Evolutionary conservation across 2,329 filamentous ascomycete species (phyloP), one percentile per base, ranked within the genome.

Genomic region (Cladobotryum mycophilum): DNA sequence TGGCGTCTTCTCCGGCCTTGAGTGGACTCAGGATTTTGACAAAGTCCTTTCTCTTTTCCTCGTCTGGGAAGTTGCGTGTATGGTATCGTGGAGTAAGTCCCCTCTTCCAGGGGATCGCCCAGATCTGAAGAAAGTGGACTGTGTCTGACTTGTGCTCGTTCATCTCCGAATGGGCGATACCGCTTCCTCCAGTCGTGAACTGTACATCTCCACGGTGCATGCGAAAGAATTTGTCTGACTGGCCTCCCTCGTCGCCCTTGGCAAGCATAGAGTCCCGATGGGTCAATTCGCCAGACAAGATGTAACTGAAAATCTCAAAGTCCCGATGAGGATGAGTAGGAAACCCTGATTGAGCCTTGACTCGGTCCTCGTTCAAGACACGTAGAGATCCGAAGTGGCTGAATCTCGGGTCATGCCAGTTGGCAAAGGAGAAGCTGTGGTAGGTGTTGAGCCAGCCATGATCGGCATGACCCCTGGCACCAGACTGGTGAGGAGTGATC

Each of bases 241-340:
- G 70, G 14, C 65, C 75, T 18, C 76, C 80, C 62, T 86, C 83
- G 17, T 73, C 69, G 42, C 81, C 82, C 69, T 84, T 88, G 67
- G 81, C 80, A 59, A 88, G 80, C 84, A 95, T 91, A 54, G 81
- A 87, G 70, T 95, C 89, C 44, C 89, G 85, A 72, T 95, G 90
- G 44, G 90, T 92, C 55, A 95, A 79, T 69, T 92, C 88, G 56
- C 90, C 89, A 43, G 76, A 81, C n/a, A 95, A 75, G 61, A 95
- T 85, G 70, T 95, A 93, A 64, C 79, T 85, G 76, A 92, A 95
- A 70, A 95, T 95, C 68, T 95, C 87, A 67, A 89, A 91, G 67
- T 95, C 87, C 56, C 85, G 80, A 68, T 95, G 90, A 22, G 83
- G 83, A 65, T 95, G 90, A 0, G 88, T 90, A 4, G 89, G 88